Base-by-base conservation (phyloP, 2,329 filamentous ascomycete genomes). In the Lithohypha guttulata region DNA sequence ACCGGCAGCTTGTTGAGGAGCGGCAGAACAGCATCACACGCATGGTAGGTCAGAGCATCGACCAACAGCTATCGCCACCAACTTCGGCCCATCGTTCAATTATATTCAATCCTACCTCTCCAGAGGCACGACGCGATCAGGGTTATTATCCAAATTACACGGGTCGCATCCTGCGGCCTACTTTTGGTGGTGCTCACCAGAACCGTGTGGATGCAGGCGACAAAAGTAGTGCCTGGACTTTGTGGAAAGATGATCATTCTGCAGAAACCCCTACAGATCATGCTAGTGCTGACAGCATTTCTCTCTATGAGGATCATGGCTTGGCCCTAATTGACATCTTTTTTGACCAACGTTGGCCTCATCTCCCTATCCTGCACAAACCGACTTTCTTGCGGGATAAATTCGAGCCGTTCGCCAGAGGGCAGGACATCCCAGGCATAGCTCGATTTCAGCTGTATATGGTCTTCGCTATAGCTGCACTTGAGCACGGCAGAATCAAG, bases 291-390 rank as follows among this genome's bases (percentile, higher is more conserved):
- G 35, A 39, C 15, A 28, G 23, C 18, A 39, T 39, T 28, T 20
- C 26, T n/a, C 31, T 23, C 13, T 27, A 39, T 14, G 35, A 39
- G 31, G 35, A 39, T 11, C 27, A 31, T 14, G 35, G 35, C 22
- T 3, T 41, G 7, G 30, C 38, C 6, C 22, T 54, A 15, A 34
- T 45, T 13, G 42, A 47, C n/a, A 39, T 34, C 6, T 55, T 54
- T 27, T 55, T 55, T 25, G 45, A 44, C 22, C 34, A 42, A n/a
- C 41, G 51, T 34, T 54, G 51, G 53, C 50, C 52, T 3, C 51
- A 53, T 29, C 37, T 52, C 7, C 52, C 52, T 9, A 43, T 53
- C 3, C 36, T 54, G 2, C 51, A 54, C 32, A 42, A 44, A 34
- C 45, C 43, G 2, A 44, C 43, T 2, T 53, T 53, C 26, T 21